phyloP scores from a whole-genome alignment of 2,329 filamentous ascomycete species.

The Trichoderma arundinaceum region DNA sequence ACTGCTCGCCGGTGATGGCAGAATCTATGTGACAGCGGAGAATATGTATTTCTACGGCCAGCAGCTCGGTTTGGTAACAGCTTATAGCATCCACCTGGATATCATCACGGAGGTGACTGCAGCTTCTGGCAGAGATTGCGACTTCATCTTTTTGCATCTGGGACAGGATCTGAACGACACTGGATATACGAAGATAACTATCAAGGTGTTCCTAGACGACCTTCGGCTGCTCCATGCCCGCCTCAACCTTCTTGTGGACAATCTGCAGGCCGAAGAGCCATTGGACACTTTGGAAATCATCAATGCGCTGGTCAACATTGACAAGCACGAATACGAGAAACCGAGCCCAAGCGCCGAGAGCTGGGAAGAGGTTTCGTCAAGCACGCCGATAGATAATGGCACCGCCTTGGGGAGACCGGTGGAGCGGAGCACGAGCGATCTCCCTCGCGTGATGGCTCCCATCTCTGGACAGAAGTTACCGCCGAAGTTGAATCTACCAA shows the following conservation, averaged over 20 bases:
- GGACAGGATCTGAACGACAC: conserved; percentile 66
- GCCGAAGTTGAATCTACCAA: conserved; percentile 80
- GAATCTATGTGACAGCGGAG: conserved; percentile 84
- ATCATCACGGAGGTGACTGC: conserved; percentile 88
- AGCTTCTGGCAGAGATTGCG: conserved; percentile 86
- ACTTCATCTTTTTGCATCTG: conserved; percentile 86
- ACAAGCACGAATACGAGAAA: conserved; percentile 63
- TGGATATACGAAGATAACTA: conserved; percentile 74
- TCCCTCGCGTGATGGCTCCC: conserved; percentile 46
- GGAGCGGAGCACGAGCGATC: conserved; percentile 43
- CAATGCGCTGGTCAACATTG: conserved; percentile 74
- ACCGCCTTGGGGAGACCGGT: conserved; percentile 50
- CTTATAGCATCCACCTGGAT: conserved; percentile 76
- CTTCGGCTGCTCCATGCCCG: conserved; percentile 80
- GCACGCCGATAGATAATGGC: conserved; percentile 63
- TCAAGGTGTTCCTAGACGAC: conserved; percentile 93
- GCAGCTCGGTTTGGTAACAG: conserved; percentile 86
- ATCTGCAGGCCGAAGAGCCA: conserved; percentile 74
- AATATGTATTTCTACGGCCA: conserved; percentile 97
- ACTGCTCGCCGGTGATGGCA: conserved; percentile 65
- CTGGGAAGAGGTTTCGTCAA: conserved; percentile 81
- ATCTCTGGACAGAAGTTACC: conserved; percentile 48
- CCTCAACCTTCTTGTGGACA: conserved; percentile 83
- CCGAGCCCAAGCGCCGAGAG: conserved; percentile 79
- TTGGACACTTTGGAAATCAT: conserved; percentile 73